Conservation (phyloP, 2,329 filamentous ascomycete genomes). For the Fusarium metavorans region DNA sequence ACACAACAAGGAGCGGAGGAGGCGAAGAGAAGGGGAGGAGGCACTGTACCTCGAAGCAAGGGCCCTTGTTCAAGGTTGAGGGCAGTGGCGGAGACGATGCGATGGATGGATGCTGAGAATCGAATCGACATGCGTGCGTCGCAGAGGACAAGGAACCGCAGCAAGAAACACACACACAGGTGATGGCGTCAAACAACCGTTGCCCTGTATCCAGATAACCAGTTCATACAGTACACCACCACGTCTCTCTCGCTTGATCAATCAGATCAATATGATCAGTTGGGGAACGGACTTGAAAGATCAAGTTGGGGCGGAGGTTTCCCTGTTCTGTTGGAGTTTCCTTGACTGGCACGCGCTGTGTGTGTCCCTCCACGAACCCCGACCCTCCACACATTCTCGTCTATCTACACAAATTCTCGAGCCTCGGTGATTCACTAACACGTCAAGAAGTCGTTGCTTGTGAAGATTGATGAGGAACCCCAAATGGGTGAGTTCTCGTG, state of each 20-base stretch:
- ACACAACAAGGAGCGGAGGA: slow-evolving; percentile 13
- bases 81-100: not conserved
- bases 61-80: not conserved
- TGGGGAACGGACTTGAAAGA: slow-evolving; percentile 3
- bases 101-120: not conserved
- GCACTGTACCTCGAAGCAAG: not conserved
- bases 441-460: slow-evolving; percentile 22
- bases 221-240: not conserved
- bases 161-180: not conserved
- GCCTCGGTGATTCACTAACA: slow-evolving; percentile 19
- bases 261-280: slow-evolving; percentile 5
- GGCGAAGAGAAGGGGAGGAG: slow-evolving; percentile 7
- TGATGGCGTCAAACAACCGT: not conserved
- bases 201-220: not conserved
- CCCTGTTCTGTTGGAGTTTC: slow-evolving; percentile 25
- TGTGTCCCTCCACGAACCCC: not conserved
- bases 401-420: not conserved
- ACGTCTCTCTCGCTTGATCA: not conserved
- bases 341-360: slow-evolving; percentile 18
- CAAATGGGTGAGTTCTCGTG: slow-evolving; percentile 15
- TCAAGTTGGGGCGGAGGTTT: slow-evolving; percentile 28
- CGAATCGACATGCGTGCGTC: not conserved
- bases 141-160: not conserved
- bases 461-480: slow-evolving; percentile 37
- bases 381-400: not conserved